These are phyloP conservation scores for Candida ficus DNA, from an alignment of 805 yeast species.

Conservation along the genomic window DNA sequence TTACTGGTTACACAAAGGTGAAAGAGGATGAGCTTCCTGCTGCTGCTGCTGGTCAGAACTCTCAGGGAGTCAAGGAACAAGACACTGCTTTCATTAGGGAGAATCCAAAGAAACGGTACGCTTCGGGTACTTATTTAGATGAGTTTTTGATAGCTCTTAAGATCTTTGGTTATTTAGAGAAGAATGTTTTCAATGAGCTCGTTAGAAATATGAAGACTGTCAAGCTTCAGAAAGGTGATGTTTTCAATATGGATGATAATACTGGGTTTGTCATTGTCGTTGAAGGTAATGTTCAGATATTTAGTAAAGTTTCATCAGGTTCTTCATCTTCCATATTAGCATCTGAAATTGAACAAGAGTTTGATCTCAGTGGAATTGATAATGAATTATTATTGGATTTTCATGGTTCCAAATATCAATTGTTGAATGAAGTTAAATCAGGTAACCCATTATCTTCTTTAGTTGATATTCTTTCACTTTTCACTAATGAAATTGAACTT, in stretches of 20 bases:
- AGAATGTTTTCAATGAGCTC: conserved; percentile 86
- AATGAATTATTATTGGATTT: conserved; percentile 31
- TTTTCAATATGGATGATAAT: conserved; percentile 64
- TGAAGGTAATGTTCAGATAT: conserved; percentile 84
- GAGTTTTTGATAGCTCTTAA: conserved; percentile 88
- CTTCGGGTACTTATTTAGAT: conserved; percentile 68
- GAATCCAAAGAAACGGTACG: conserved; percentile 34
- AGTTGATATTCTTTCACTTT: conserved; percentile 71
- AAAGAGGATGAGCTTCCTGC: conserved; percentile 13
- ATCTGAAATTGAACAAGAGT: too few species aligned
- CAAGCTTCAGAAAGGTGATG: conserved; percentile 71
- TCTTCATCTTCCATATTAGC: too few species aligned
- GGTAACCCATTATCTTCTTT: conserved; percentile 85
- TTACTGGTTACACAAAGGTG: conserved; percentile 55
- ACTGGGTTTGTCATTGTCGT: conserved; percentile 89
- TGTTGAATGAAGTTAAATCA: conserved; percentile 72
- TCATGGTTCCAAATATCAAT: conserved; percentile 60
- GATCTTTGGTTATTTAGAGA: conserved; percentile 88
- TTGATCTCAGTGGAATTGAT: too few species aligned
- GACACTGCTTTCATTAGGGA: conserved; percentile 7
- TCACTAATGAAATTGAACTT: conserved; percentile 40
- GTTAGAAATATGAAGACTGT: conserved; percentile 91
- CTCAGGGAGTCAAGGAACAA: not conserved
- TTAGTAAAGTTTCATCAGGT: conserved; percentile 42
- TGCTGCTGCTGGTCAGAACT: not conserved